Conservation (phyloP, 192 early-diverging fungal genomes). For the Helicostylum pulchrum region DNA sequence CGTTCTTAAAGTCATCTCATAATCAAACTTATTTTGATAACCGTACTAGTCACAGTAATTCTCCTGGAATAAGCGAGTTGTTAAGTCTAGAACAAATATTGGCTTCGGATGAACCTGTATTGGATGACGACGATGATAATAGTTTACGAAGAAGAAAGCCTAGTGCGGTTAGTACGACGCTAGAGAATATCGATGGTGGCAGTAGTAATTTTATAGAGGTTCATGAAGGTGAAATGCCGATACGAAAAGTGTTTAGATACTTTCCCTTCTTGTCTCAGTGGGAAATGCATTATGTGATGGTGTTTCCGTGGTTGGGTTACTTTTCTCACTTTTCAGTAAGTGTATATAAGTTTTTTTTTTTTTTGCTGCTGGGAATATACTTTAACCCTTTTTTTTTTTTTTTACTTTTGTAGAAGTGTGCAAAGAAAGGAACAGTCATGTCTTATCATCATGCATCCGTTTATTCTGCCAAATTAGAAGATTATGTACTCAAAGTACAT, state of each 20-base stretch:
- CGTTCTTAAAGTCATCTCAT: not conserved
- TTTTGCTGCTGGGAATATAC: too few species aligned
- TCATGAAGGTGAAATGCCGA: constrained; percentile 45
- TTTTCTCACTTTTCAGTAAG: constrained; percentile 45
- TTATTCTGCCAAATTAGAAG: constrained; percentile 15
- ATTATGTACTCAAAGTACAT: constrained; percentile 31
- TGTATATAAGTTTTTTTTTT: not conserved
- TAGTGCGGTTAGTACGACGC: constrained; percentile 23
- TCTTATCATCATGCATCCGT: constrained; percentile 29
- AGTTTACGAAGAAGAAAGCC: not conserved
- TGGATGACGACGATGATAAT: not conserved
- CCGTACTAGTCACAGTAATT: not conserved
- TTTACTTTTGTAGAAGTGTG: constrained; percentile 17
- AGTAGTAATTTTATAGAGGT: constrained; percentile 32
- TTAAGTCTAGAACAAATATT: constrained; percentile 29
- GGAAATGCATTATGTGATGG: constrained; percentile 46
- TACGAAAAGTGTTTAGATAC: constrained; percentile 41
- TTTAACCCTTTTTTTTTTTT: too few species aligned
- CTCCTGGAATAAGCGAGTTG: constrained; percentile 14
- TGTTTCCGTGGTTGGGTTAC: constrained; percentile 42
- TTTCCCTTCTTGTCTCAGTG: constrained; percentile 45
- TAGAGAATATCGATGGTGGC: constrained; percentile 14
- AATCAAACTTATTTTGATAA: not conserved
- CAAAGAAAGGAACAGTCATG: constrained; percentile 22
- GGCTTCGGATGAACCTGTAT: constrained; percentile 17